A percentile compares a stretch with the other conserved stretches of the same genome.
phyloP scores from a whole-genome alignment of 148 eudicot genomes.

The Rhododendron williamsianum region DNA sequence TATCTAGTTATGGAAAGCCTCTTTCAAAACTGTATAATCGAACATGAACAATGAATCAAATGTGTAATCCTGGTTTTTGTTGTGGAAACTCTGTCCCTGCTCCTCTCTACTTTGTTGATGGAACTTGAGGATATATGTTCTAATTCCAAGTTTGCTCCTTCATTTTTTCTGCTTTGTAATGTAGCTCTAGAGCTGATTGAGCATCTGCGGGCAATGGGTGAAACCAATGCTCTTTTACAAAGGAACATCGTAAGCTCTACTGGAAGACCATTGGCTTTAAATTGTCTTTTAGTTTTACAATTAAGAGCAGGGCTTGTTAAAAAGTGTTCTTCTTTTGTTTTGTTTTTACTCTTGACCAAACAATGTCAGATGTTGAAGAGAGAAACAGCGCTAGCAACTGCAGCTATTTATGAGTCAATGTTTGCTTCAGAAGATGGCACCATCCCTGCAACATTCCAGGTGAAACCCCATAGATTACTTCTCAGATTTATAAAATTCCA shows the following conservation, averaged over 20 bases:
- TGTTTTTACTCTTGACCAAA: neutral
- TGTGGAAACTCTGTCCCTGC: neutral
- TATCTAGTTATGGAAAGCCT: neutral
- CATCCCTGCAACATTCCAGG: slow-evolving; percentile 97
- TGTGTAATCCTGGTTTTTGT: neutral
- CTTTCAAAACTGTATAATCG: neutral
- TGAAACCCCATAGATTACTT: slow-evolving; percentile 14
- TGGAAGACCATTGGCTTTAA: neutral
- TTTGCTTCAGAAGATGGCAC: slow-evolving; percentile 95
- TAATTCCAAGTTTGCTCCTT: neutral
- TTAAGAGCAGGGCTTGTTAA: neutral
- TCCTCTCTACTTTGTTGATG: neutral
- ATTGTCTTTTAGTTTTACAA: neutral
- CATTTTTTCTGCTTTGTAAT: slow-evolving; percentile 10
- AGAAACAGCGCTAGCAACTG: slow-evolving; percentile 93
- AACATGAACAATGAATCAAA: neutral
- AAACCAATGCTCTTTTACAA: slow-evolving; percentile 84
- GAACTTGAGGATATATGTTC: neutral
- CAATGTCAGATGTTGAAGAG: slow-evolving; percentile 58
- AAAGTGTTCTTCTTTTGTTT: slow-evolving; percentile 11
- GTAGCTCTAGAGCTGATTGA: slow-evolving; percentile 93
- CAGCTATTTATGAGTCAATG: slow-evolving; percentile 93
- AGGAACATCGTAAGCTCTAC: slow-evolving; percentile 57
- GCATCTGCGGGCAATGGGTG: slow-evolving; percentile 96
- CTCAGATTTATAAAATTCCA: neutral